Evolutionary conservation across 805 yeast species (phyloP), one percentile per base, ranked within the genome.

Genomic region (Cyberlindnera mississippiensis): DNA sequence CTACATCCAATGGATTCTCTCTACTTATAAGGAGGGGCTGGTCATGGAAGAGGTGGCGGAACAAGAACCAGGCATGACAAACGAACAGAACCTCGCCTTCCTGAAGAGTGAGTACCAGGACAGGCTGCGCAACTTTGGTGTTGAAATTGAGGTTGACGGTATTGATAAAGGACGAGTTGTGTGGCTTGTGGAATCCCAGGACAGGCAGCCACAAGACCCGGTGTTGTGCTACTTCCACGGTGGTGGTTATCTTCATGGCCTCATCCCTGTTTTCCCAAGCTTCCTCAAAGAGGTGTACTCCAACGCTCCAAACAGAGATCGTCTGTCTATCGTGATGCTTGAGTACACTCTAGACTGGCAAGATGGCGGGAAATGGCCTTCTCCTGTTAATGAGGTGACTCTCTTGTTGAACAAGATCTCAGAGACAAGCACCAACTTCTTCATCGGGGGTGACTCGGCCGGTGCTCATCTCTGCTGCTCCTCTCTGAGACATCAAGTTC

Each of bases 381-480:
- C 40, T 11, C 66, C 56, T 38, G 35, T 61, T 14, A 24, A 46
- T 16, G 60, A 62, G 40, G 41, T 48, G 9, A 41, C 45, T 28
- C 35, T 42, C 2, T 41, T 49, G 14, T 51, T 51, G 36, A 45
- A 50, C 31, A 41, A 41, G 5, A 40, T 61, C 14, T 27, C 42
- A 8, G 33, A 43, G 15, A 28, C 48, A 5, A 40, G 41, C n/a
- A 34, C 46, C 40, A 41, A 52, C 28, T 37, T 58, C 34, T 40
- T 54, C 13, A 37, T 57, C 5, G 45, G 51, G 14, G 66, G 67
- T 14, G 67, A 62, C 38, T 61, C 65, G 12, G 60, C 60, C 14
- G 66, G 67, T 12, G 65, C 59, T 1, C 56, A 57, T 33, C 42
- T 61, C 19, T 47, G 52, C 2, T 34, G 57, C 11, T 46, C 47